phyloP scores from a whole-genome alignment of 1,139 yeast species.

The Candida sp. region DNA sequence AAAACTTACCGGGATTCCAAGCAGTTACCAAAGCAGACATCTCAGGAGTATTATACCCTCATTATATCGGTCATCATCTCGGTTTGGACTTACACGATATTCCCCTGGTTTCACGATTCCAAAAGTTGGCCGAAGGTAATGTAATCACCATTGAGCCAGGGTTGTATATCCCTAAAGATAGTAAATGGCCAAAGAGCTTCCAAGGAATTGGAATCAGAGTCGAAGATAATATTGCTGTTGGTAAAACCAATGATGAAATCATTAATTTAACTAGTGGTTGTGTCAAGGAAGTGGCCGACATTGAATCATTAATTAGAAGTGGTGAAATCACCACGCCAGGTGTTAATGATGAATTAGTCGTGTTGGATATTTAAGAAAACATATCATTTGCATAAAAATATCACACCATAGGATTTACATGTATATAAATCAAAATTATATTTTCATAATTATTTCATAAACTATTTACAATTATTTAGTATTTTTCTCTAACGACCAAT shows the following conservation, averaged over 20 bases:
- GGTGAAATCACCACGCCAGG: slow-evolving; percentile 53
- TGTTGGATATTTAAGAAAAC: slow-evolving; percentile 26
- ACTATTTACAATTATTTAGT: slow-evolving; percentile 6
- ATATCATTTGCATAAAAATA: background rate
- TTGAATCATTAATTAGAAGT: slow-evolving; percentile 58
- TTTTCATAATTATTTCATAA: slow-evolving; percentile 4
- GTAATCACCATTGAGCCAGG: slow-evolving; percentile 97
- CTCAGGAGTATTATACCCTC: slow-evolving; percentile 70
- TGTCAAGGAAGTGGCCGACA: slow-evolving; percentile 77
- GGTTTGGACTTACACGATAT: slow-evolving; percentile 94
- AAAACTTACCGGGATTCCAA: slow-evolving; percentile 64
- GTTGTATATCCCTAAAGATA: slow-evolving; percentile 71
- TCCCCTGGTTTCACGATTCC: slow-evolving; percentile 55
- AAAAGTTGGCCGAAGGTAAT: slow-evolving; percentile 53
- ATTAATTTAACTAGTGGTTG: slow-evolving; percentile 71
- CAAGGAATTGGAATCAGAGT: slow-evolving; percentile 92
- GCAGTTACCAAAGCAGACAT: slow-evolving; percentile 49
- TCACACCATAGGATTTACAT: background rate
- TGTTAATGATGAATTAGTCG: slow-evolving; percentile 45
- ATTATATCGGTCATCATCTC: slow-evolving; percentile 91
- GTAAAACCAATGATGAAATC: slow-evolving; percentile 52
- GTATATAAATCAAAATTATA: background rate
- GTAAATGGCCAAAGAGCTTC: slow-evolving; percentile 71
- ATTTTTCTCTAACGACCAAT: slow-evolving; percentile 27
- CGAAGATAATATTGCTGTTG: slow-evolving; percentile 89